These are phyloP conservation scores for Artomyces pyxidatus DNA, from an alignment of 768 basidiomycete species.

Conservation along the genomic window DNA sequence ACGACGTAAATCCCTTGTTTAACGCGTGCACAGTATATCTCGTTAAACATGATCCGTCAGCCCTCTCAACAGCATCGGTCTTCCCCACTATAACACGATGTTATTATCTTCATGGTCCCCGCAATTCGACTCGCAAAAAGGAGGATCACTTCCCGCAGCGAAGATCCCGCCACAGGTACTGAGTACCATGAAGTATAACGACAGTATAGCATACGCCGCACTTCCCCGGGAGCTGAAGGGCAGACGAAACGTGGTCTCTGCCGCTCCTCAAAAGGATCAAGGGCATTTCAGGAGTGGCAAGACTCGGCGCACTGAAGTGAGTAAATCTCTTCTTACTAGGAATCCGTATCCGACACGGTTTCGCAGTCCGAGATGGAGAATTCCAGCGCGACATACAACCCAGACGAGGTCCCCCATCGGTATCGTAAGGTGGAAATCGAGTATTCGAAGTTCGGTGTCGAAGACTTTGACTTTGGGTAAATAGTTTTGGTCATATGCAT, in stretches of 20 bases:
- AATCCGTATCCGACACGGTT: too few relatives aligned
- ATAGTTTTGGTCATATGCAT: background rate
- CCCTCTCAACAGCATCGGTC: conserved; percentile 81
- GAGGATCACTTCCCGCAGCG: conserved; percentile 57
- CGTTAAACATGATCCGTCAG: conserved; percentile 28
- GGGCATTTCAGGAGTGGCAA: conserved; percentile 86
- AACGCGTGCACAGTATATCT: background rate
- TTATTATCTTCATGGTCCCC: conserved; percentile 63
- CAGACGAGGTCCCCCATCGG: conserved; percentile 61
- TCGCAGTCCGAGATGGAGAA: conserved; percentile 45
- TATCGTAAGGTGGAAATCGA: conserved; percentile 96
- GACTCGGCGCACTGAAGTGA: conserved; percentile 39
- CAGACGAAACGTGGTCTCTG: conserved; percentile 65
- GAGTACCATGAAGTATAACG: conserved; percentile 74
- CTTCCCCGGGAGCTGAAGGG: conserved; percentile 83
- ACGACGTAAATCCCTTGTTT: conserved; percentile 53
- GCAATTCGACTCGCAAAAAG: conserved; percentile 42
- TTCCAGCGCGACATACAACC: conserved; percentile 42
- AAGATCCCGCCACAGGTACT: conserved; percentile 78
- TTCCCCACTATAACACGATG: conserved; percentile 71
- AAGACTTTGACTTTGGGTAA: conserved; percentile 97
- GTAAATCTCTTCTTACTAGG: conserved; percentile 13
- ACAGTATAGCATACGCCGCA: conserved; percentile 84
- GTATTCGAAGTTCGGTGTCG: conserved; percentile 97
- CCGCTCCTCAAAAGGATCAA: conserved; percentile 43